phyloP scores from a whole-genome alignment of 2,329 filamentous ascomycete genomes.

The Bipolaris zeicola region DNA sequence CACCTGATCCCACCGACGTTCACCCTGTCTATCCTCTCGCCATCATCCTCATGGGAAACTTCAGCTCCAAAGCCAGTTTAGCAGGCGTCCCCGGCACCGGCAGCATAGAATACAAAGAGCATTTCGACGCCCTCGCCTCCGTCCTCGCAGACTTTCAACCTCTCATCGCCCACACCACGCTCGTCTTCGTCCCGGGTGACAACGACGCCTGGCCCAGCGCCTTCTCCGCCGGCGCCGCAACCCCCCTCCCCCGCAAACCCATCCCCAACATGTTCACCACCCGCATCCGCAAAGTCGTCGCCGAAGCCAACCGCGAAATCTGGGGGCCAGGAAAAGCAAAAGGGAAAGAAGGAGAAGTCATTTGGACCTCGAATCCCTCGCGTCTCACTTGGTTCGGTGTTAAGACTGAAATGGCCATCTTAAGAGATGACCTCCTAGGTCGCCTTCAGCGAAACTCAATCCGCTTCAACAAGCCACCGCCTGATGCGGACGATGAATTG shows the following conservation, averaged over 20 bases:
- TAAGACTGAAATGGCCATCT: conserved; percentile 82
- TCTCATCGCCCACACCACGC: conserved; percentile 78
- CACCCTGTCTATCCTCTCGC: conserved; percentile 71
- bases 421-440: conserved; percentile 83
- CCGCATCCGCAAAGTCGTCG: conserved; percentile 79
- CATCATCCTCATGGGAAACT: conserved; percentile 87
- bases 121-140: conserved; percentile 85
- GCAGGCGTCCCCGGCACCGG: conserved; percentile 71
- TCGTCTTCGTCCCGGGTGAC: conserved; percentile 93
- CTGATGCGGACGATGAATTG: conserved; percentile 40
- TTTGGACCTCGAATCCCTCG: conserved; percentile 89
- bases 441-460: conserved; percentile 79
- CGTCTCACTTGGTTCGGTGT: conserved; percentile 85
- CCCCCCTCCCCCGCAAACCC: conserved; percentile 69
- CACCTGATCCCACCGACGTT: conserved; percentile 56
- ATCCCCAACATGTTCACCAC: conserved; percentile 92
- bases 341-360: conserved; percentile 68
- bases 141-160: conserved; percentile 82
- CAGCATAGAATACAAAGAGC: conserved; percentile 96
- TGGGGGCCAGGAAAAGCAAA: conserved; percentile 52
- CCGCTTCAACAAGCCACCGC: conserved; percentile 63
- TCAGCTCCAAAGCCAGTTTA: conserved; percentile 65
- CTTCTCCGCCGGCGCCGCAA: conserved; percentile 76
- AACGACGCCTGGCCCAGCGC: conserved; percentile 96
- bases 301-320: conserved; percentile 73